Evolutionary conservation across 2,329 filamentous ascomycete genomes (phyloP), one percentile per base, ranked within the genome.

Genomic region (Stagonosporopsis rhizophila): DNA sequence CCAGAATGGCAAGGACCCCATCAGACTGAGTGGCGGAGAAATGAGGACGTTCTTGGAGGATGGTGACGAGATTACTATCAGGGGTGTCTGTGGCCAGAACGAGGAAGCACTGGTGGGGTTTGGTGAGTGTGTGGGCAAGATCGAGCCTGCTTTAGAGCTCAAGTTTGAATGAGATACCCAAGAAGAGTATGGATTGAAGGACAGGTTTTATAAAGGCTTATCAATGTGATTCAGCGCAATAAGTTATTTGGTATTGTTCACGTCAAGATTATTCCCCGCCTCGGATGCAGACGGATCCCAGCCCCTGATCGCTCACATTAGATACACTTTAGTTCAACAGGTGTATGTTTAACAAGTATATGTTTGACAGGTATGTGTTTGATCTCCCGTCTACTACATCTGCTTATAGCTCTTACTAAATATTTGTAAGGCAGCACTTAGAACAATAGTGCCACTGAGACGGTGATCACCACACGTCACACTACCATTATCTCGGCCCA

Each of bases 91-190:
- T 66, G 89, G 88, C 4, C 71, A 71, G 0, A 82, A 86, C 52
- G 85, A 88, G 27, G 85, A 86, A 2, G 82, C 78, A n/a, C 79
- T 88, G 48, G 87, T 95, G 23, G 91, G 91, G 0, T 94, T 94
- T 74, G 90, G 91, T 2, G 85, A 91, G 61, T 91, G 89, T 62
- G 78, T 80, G 19, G 90, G 89, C 14, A 85, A 74, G 34, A 88
- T 93, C 55, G 70, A 76, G 59, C 72, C 74, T 22, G 73, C 75
- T 4, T n/a, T 74, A 37, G 62, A 60, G 28, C 51, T 72, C 35
- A 60, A 52, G 14, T 66, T 68, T 27, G 53, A 54, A 38, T 67
- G 34, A 52, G 56, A 22, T 45, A 38, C 23, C 27, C 12, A 12
- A 51, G 23, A 12, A 35, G 44, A 54, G 32, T 6, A 39, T 41